Percentiles rank a stretch among this genome's conserved stretches.
Evolutionary conservation across 2,329 filamentous ascomycete species (phyloP).

Genomic region (Chaetothyriales sp.): DNA sequence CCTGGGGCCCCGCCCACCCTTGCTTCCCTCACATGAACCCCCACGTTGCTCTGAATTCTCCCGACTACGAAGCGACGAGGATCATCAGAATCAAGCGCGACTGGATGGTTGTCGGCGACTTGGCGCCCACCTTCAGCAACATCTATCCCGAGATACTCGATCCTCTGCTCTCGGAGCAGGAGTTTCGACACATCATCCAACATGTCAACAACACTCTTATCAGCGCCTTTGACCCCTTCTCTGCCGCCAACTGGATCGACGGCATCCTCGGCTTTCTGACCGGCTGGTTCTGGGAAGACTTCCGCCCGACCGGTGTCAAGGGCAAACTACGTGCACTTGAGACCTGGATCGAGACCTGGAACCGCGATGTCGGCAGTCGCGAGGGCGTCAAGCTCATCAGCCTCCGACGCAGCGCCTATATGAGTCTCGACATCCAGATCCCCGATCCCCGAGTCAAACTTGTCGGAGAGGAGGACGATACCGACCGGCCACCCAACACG

Average conservation of each 20-base stretch:
- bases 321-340: slow-evolving; percentile 55
- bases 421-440: slow-evolving; percentile 45
- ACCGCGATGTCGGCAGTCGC: slow-evolving; percentile 45
- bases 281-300: slow-evolving; percentile 88
- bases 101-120: slow-evolving; percentile 77
- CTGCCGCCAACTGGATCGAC: slow-evolving; percentile 63
- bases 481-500: background rate
- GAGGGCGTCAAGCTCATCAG: slow-evolving; percentile 60
- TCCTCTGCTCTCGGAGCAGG: slow-evolving; percentile 66
- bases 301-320: slow-evolving; percentile 55
- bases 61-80: slow-evolving; percentile 61
- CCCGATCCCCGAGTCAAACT: slow-evolving; percentile 35
- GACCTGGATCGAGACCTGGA: slow-evolving; percentile 75
- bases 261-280: slow-evolving; percentile 64
- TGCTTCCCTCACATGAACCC: slow-evolving; percentile 90
- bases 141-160: slow-evolving; percentile 93
- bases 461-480: slow-evolving; percentile 19
- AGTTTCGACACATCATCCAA: slow-evolving; percentile 70
- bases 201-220: slow-evolving; percentile 65
- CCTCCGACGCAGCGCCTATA: slow-evolving; percentile 69
- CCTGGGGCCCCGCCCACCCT: slow-evolving; percentile 87
- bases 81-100: slow-evolving; percentile 85
- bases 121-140: slow-evolving; percentile 87
- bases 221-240: slow-evolving; percentile 66
- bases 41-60: slow-evolving; percentile 65